Evolutionary conservation across 495 filamentous ascomycete genomes (phyloP).

Genomic region (Penicillium waksmanii): DNA sequence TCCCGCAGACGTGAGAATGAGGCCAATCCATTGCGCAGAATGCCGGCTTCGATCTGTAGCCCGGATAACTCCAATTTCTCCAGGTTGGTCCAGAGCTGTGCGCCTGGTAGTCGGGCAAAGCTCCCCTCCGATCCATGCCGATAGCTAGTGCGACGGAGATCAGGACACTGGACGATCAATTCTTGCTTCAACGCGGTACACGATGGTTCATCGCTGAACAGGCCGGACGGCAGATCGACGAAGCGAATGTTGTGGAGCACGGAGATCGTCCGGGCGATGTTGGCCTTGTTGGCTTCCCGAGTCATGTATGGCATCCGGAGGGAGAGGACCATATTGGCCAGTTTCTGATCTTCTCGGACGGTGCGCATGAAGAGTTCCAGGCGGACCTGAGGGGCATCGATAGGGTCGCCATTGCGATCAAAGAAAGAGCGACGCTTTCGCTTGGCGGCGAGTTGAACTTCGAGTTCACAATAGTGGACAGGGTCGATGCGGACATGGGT

Average conservation of each 20-base stretch:
- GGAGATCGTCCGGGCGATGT: slow-evolving; percentile 82
- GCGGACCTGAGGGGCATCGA: slow-evolving; percentile 76
- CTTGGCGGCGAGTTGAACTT: slow-evolving; percentile 74
- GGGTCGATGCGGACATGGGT: slow-evolving; percentile 88
- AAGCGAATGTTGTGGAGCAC: slow-evolving; percentile 85
- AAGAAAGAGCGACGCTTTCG: slow-evolving; percentile 77
- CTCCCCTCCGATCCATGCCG: slow-evolving; percentile 74
- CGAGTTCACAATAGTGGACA: slow-evolving; percentile 92
- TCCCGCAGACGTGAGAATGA: slow-evolving; percentile 68
- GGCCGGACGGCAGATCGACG: slow-evolving; percentile 81
- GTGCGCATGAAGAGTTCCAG: slow-evolving; percentile 78
- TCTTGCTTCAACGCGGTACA: slow-evolving; percentile 80
- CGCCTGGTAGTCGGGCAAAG: slow-evolving; percentile 67
- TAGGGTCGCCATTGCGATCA: slow-evolving; percentile 72
- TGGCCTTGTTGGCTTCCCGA: slow-evolving; percentile 81
- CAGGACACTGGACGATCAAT: slow-evolving; percentile 77
- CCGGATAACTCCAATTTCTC: slow-evolving; percentile 77
- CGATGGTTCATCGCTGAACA: slow-evolving; percentile 76
- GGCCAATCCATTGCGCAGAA: slow-evolving; percentile 70
- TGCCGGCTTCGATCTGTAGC: slow-evolving; percentile 71
- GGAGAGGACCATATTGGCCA: slow-evolving; percentile 70
- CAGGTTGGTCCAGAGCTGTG: slow-evolving; percentile 73
- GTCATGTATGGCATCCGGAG: slow-evolving; percentile 97
- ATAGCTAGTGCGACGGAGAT: slow-evolving; percentile 89
- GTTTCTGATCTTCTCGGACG: slow-evolving; percentile 69